phyloP scores from a whole-genome alignment of 352 stramenopile species.

The Pythium coloratum region DNA sequence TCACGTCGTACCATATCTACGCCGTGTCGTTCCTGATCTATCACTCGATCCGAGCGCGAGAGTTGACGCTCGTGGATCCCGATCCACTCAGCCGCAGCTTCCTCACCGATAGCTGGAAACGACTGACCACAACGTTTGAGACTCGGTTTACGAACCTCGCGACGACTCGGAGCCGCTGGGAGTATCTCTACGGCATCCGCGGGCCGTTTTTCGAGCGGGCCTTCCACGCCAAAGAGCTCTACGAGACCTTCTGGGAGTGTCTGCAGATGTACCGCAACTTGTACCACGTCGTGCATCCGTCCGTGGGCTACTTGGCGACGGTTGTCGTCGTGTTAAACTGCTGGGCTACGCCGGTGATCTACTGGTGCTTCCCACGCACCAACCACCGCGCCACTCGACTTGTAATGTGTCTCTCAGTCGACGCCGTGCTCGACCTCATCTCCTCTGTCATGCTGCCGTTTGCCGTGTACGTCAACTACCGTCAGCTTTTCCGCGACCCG shows the following conservation, averaged over 20 bases:
- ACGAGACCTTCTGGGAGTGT: conserved; percentile 14
- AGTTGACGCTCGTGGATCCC: conserved; percentile 7
- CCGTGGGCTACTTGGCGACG: conserved; percentile 1
- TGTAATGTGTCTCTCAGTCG: conserved; percentile 16
- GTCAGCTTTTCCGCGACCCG: neutral
- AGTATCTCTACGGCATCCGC: conserved; percentile 14
- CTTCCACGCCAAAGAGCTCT: conserved; percentile 19
- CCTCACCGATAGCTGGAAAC: neutral
- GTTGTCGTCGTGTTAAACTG: conserved; percentile 21
- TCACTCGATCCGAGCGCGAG: conserved; percentile 2
- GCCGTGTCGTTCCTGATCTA: neutral
- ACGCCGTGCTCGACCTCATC: conserved; percentile 17
- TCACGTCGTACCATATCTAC: conserved; percentile 3
- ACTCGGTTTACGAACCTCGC: neutral
- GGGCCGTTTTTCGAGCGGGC: conserved; percentile 17
- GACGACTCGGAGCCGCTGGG: neutral
- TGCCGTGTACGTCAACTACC: conserved; percentile 15
- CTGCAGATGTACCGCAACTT: conserved; percentile 9
- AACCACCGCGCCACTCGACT: conserved; percentile 13
- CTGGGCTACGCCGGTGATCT: conserved; percentile 19
- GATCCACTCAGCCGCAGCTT: neutral
- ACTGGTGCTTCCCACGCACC: conserved; percentile 5
- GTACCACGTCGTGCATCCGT: conserved; percentile 7
- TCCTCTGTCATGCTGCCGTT: conserved; percentile 14
- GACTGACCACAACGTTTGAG: neutral